A percentile compares a stretch with the other conserved stretches of the same genome.
Conservation (phyloP, 2,329 filamentous ascomycete species). For the Pyrenophora seminiperda region DNA sequence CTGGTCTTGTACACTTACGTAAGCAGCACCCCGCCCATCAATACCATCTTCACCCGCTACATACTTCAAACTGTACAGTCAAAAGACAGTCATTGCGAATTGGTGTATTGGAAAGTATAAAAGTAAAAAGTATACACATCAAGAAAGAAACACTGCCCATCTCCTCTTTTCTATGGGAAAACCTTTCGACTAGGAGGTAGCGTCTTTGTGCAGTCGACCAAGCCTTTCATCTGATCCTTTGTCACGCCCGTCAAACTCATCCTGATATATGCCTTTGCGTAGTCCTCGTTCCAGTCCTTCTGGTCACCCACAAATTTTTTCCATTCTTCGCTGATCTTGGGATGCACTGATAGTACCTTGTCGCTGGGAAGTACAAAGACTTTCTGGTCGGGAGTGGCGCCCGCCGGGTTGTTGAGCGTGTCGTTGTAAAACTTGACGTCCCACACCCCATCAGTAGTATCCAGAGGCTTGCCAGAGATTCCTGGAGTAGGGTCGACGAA, state of each 20-base stretch:
- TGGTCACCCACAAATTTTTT: conserved; percentile 36
- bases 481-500: conserved; percentile 51
- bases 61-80: no score
- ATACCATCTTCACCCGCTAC: no score
- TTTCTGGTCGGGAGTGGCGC: conserved; percentile 18
- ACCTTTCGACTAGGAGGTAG: conserved; percentile 26
- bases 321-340: conserved; percentile 37
- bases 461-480: conserved; percentile 49
- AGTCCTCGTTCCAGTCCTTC: conserved; percentile 38
- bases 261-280: conserved; percentile 40
- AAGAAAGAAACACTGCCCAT: not conserved
- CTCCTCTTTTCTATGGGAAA: conserved; percentile 3
- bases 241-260: conserved; percentile 38
- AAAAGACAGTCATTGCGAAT: not conserved
- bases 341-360: conserved; percentile 32
- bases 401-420: conserved; percentile 36
- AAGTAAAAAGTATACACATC: not conserved
- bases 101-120: not conserved
- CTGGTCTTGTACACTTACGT: conserved; percentile 8
- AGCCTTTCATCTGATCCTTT: conserved; percentile 27
- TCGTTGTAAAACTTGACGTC: conserved; percentile 57
- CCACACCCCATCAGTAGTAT: conserved; percentile 58
- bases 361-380: conserved; percentile 40
- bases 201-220: conserved; percentile 39
- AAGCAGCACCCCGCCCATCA: conserved; percentile 1